phyloP scores from a whole-genome alignment of 2,329 filamentous ascomycete genomes.

The Trichophyton benhamiae region DNA sequence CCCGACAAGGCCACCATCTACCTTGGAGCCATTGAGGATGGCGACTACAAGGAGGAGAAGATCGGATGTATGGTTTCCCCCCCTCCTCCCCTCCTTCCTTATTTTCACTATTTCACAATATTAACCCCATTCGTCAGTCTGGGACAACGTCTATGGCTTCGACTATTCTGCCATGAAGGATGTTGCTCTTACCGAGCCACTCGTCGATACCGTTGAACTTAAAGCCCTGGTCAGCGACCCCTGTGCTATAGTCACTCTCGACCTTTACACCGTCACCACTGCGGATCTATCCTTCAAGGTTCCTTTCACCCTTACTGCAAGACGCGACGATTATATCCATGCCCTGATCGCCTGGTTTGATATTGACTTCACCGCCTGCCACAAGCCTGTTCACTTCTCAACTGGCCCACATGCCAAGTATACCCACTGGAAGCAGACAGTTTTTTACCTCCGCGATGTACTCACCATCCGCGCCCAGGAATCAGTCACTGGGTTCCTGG shows the following conservation, averaged over 20 bases:
- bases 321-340: slow-evolving; percentile 89
- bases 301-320: slow-evolving; percentile 62
- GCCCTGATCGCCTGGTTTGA: slow-evolving; percentile 98
- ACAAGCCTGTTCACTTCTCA: slow-evolving; percentile 94
- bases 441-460: slow-evolving; percentile 92
- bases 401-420: slow-evolving; percentile 98
- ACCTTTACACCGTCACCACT: slow-evolving; percentile 79
- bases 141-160: slow-evolving; percentile 98
- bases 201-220: slow-evolving; percentile 94
- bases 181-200: slow-evolving; percentile 84
- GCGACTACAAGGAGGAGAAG: slow-evolving; percentile 99
- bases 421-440: slow-evolving; percentile 99
- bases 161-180: slow-evolving; percentile 89
- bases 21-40: slow-evolving; percentile 92
- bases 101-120: neutral
- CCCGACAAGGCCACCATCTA: slow-evolving; percentile 98
- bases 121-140: slow-evolving; percentile 50
- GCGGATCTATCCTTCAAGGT: slow-evolving; percentile 73
- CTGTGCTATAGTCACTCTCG: slow-evolving; percentile 68
- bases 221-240: slow-evolving; percentile 96
- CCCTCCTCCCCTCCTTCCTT: neutral
- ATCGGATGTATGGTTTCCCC: slow-evolving; percentile 70
- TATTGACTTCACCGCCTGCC: slow-evolving; percentile 95
- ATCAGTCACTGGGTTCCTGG: slow-evolving; percentile 58
- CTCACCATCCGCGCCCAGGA: slow-evolving; percentile 84